Evolutionary conservation across 352 stramenopile species (phyloP).

Genomic region (Phytophthora uliginosa): DNA sequence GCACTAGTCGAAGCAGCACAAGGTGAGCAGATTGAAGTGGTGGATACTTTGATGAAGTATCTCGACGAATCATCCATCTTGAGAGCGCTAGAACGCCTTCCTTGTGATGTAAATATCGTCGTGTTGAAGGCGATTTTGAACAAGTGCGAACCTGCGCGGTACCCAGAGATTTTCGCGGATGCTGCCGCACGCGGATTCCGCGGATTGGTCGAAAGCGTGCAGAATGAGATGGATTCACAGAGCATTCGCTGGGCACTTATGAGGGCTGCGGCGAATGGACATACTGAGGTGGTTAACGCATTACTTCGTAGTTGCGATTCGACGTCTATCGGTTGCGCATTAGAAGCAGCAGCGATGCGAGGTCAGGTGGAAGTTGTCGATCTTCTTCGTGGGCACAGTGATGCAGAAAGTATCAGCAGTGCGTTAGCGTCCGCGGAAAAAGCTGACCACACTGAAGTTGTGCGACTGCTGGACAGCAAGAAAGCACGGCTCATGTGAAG

Average conservation of each 20-base stretch:
- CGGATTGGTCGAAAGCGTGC: neutral
- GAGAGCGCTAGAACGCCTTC: neutral
- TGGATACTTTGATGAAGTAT: neutral
- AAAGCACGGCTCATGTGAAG: neutral
- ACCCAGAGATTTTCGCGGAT: neutral
- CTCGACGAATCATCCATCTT: neutral
- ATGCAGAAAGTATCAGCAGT: neutral
- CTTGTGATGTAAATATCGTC: neutral
- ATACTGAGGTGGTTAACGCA: neutral
- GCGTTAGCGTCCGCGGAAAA: neutral
- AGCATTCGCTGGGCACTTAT: neutral
- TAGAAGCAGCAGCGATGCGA: neutral
- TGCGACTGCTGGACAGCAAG: neutral
- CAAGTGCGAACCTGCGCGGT: neutral
- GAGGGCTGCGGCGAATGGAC: neutral
- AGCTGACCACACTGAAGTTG: neutral
- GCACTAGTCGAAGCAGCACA: neutral
- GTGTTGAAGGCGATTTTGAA: neutral
- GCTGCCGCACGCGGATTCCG: neutral
- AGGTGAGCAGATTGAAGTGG: neutral
- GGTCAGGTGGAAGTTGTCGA: neutral
- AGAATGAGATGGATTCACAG: neutral
- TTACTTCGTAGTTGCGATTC: neutral
- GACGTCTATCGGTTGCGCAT: neutral
- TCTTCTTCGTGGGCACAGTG: neutral